Evolutionary conservation across 768 basidiomycete genomes (phyloP).

Genomic region (Leccinum uliginosum): DNA sequence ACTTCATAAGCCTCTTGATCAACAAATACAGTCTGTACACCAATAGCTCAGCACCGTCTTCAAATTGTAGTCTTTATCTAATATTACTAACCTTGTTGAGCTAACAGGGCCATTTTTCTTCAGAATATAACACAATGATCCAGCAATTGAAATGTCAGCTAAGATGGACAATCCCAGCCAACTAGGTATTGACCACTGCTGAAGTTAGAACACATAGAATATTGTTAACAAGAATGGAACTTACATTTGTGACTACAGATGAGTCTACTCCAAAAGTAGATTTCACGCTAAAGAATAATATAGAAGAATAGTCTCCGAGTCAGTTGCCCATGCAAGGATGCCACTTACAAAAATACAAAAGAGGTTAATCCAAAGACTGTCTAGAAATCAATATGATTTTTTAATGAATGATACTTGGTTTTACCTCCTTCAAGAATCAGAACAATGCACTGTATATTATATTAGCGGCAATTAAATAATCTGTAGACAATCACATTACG

Average conservation of each 20-base stretch:
- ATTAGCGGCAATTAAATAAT: background rate
- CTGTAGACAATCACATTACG: background rate
- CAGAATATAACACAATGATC: constrained; percentile 15
- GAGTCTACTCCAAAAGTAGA: background rate
- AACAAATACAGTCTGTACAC: constrained; percentile 10
- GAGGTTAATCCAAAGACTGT: constrained; percentile 17
- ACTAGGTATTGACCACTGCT: constrained; percentile 17
- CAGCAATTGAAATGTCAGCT: constrained; percentile 22
- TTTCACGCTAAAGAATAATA: constrained; percentile 1
- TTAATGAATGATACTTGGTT: background rate
- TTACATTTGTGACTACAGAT: background rate
- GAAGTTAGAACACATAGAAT: background rate
- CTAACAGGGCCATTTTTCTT: background rate
- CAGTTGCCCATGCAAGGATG: background rate
- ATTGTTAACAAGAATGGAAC: background rate
- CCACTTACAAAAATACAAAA: constrained; percentile 11
- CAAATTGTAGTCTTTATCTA: background rate
- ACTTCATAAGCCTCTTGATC: constrained; percentile 14
- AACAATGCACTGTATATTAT: constrained; percentile 9
- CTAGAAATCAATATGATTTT: constrained; percentile 1
- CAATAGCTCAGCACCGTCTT: background rate
- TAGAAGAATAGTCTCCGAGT: background rate
- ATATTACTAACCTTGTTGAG: constrained; percentile 10
- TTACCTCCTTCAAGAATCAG: constrained; percentile 21
- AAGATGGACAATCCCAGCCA: constrained; percentile 23